phyloP scores from a whole-genome alignment of 192 early-diverging fungal genomes.

The Gamsiella multidivaricata region DNA sequence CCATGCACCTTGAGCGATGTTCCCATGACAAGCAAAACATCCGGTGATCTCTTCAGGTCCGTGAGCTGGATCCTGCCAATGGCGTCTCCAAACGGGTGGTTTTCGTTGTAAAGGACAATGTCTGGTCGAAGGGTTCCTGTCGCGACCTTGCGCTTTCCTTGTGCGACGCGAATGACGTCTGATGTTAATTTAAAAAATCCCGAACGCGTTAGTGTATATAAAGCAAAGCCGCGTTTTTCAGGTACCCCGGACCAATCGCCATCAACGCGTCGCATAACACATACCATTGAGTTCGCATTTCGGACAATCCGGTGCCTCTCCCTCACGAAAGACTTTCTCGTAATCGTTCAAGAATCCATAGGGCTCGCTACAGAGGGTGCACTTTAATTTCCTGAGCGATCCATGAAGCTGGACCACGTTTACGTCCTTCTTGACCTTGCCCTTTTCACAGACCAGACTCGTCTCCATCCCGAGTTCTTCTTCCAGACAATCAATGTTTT shows the following conservation, averaged over 20 bases:
- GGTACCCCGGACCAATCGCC: no score
- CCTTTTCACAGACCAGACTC: constrained; percentile 47
- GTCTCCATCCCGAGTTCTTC: constrained; percentile 75
- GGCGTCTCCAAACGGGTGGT: constrained; percentile 77
- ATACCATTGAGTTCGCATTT: constrained; percentile 57
- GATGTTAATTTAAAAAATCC: not conserved
- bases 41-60: constrained; percentile 72
- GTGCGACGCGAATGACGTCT: constrained; percentile 61
- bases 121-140: constrained; percentile 88
- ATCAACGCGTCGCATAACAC: no score
- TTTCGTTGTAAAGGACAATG: constrained; percentile 96
- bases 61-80: constrained; percentile 68
- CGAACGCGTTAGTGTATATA: no score
- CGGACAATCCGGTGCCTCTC: constrained; percentile 77
- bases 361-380: constrained; percentile 82
- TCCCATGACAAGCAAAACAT: constrained; percentile 89
- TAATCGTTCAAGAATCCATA: constrained; percentile 73
- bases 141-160: constrained; percentile 81
- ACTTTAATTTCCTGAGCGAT: constrained; percentile 85
- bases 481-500: constrained; percentile 97
- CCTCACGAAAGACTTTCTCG: constrained; percentile 72
- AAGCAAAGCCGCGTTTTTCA: no score
- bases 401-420: constrained; percentile 94
- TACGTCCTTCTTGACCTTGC: constrained; percentile 63
- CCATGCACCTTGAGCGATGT: constrained; percentile 89